Evolutionary conservation across 225 moss, liverwort and hornwort species (phyloP), one percentile per base, ranked within the genome.

Genomic region (Ulota crispa): DNA sequence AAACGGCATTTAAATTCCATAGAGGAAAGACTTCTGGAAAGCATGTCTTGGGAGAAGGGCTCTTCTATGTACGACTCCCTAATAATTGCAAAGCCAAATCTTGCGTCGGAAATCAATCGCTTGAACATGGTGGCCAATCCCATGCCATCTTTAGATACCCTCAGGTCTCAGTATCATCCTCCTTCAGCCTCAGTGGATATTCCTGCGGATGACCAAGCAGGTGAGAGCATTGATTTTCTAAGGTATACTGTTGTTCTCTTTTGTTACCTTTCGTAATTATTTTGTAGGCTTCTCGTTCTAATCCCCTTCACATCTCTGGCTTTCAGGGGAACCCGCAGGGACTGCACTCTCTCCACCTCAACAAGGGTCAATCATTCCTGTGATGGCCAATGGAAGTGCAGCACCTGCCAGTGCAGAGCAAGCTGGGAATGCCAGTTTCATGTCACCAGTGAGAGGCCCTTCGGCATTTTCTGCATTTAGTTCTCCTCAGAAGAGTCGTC

Each of bases 41-140:
- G 94, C 83, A 96, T 99, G 98, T 91, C 94, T n/a, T 99, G 98
- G 98, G 98, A 99, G 86, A 92, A 88, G 78, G 96, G 98, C 16
- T 99, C 98, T 16, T 95, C 94, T 9, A 91, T 99, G 96, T 99
- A 94, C 84, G 92, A 91, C 70, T 92, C 93, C 68, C 79, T 99
- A 59, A 78, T 94, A 70, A 88, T 99, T 68, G 93, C 96, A 23
- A 99, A 86, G 88, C 89, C 88, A 76, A 84, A 89, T 78, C 85
- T 99, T 78, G 90, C 91, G 5, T 69, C 87, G 36, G 91, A 86
- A 55, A 93, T 96, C 64, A 92, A 88, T 72, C 79, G 87, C 65
- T 73, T 91, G 85, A 86, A 92, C 67, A 84, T 99, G 75, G 69
- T 99, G 90, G 93, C 98, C 75, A 94, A 93, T 13, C 94, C 98